These are phyloP conservation scores for Camillea tinctor DNA, from an alignment of 2,329 filamentous ascomycete genomes.

Conservation along the genomic window DNA sequence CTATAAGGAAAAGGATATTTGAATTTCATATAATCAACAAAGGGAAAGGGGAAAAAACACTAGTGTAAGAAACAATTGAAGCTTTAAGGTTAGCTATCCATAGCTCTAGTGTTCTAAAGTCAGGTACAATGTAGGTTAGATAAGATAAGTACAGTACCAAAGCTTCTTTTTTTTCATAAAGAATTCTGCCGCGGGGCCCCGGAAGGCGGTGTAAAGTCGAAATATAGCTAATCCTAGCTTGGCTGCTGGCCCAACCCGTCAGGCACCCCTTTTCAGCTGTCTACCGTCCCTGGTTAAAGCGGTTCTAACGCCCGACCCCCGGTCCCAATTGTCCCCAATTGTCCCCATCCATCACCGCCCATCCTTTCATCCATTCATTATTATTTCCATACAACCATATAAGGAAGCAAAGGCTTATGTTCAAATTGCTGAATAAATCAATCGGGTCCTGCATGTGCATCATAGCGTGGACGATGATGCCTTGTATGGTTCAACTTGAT, in stretches of 20 bases:
- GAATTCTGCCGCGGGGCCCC: conserved; percentile 11
- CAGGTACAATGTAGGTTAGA: background rate
- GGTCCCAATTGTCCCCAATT: background rate
- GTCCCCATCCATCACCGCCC: background rate
- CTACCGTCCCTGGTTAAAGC: background rate
- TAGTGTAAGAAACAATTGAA: background rate
- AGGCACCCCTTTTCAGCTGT: background rate
- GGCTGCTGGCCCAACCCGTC: background rate
- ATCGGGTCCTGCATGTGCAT: background rate
- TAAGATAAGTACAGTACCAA: background rate
- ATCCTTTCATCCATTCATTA: background rate
- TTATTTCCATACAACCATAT: background rate
- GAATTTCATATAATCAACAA: background rate
- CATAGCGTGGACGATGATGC: background rate
- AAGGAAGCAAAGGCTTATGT: background rate
- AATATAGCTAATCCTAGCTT: background rate
- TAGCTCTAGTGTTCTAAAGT: too few species aligned
- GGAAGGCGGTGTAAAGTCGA: conserved; percentile 14
- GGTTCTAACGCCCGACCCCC: background rate
- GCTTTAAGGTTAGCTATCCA: too few species aligned
- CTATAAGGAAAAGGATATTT: background rate
- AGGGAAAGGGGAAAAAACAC: background rate
- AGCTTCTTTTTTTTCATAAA: too few species aligned
- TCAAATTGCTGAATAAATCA: background rate
- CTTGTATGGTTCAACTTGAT: background rate